Base-by-base conservation (phyloP, 140 eudicot species). In the Cichorium intybus region DNA sequence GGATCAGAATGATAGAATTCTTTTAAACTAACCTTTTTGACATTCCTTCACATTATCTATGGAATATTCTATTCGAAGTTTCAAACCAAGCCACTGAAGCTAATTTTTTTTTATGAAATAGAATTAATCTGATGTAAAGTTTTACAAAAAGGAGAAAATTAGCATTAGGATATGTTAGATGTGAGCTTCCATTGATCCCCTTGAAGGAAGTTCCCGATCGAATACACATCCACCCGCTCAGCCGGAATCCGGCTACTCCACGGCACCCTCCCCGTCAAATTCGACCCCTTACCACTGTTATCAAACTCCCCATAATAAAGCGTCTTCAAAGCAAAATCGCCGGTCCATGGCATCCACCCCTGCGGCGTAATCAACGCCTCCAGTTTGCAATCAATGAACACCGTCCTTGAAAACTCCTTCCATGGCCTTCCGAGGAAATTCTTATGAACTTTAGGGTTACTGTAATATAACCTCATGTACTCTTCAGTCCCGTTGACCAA, bases 351-450 rank as follows among this genome's bases (percentile, higher is more conserved):
- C 79, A 78, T 39, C 96, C 96, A 87, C 22, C 95, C 88, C 15
- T 62, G 60, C 0, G 84, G 79, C 0, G 74, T 16, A 37, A 87
- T 69, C 48, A 87, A 66, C 17, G 64, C 75, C 56, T 74, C 92
- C 73, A 87, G 4, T 5, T 21, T 53, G 17, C 90, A 80, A 22
- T 53, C 49, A 6, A 85, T 56, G 21, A 75, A 82, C n/a, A 85
- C 80, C 7, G 95, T 85, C 68, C 95, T 80, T 3, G 96, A 85
- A 33, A 68, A 85, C 81, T 85, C 87, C 69, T 86, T 86, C 95
- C 95, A 86, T 0, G 95, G 95, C 77, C 95, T 73, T 7, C 91
- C 95, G 4, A 87, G 67, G 62, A 23, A 84, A 57, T 70, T 87
- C 43, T 59, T 79, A 62, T 81, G 93, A 14, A 70, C 78, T 0